Evolutionary conservation across 768 basidiomycete species (phyloP).

Genomic region (Lanmaoa rubissima): DNA sequence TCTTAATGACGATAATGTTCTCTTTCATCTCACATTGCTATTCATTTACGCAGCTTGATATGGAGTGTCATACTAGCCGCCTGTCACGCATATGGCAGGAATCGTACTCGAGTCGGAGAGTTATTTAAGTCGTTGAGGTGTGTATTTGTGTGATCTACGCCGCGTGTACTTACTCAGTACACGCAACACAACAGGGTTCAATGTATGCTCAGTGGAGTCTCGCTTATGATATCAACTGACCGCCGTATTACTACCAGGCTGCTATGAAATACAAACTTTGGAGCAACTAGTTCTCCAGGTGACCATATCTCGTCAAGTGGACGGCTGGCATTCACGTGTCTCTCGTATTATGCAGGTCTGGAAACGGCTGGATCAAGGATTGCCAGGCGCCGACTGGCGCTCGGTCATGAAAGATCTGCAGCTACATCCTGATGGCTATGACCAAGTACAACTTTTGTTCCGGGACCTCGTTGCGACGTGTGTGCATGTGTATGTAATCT

Average conservation of each 20-base stretch:
- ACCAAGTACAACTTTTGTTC: constrained; percentile 11
- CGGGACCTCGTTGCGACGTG: constrained; percentile 21
- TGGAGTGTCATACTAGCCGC: constrained; percentile 35
- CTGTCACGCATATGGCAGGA: constrained; percentile 25
- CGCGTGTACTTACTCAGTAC: constrained; percentile 4
- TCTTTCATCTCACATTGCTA: constrained; percentile 9
- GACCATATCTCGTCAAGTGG: constrained; percentile 19
- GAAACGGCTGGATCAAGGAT: constrained; percentile 35
- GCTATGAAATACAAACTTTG: constrained; percentile 39
- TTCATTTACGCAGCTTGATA: constrained; percentile 24
- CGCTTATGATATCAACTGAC: constrained; percentile 11
- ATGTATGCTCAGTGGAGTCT: constrained; percentile 19
- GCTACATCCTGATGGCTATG: constrained; percentile 24
- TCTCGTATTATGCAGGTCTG: constrained; percentile 28
- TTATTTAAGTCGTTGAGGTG: constrained; percentile 34
- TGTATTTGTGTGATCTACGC: constrained; percentile 10
- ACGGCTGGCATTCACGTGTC: constrained; percentile 23
- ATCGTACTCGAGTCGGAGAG: constrained; percentile 23
- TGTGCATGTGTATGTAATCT: constrained; percentile 26
- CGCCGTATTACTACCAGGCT: constrained; percentile 27
- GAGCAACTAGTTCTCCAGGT: constrained; percentile 34
- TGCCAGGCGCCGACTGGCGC: constrained; percentile 32
- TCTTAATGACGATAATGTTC: constrained; percentile 3
- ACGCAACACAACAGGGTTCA: constrained; percentile 23
- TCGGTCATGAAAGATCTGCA: constrained; percentile 37